phyloP scores from a whole-genome alignment of 148 eudicot species.

The Rhododendron henanense region DNA sequence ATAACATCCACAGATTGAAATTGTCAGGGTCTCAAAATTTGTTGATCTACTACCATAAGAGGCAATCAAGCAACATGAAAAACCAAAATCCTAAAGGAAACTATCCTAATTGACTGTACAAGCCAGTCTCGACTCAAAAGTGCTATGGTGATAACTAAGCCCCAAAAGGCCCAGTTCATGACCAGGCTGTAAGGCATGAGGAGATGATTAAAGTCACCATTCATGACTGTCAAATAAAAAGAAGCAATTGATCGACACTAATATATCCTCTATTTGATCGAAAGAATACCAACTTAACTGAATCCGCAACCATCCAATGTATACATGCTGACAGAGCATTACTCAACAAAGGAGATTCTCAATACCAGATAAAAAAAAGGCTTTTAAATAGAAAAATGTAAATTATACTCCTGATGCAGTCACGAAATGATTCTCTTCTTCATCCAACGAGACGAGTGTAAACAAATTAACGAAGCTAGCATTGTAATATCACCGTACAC shows the following conservation, averaged over 20 bases:
- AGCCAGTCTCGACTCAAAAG: neutral
- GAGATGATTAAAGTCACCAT: neutral
- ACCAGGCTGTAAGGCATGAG: neutral
- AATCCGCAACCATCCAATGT: neutral
- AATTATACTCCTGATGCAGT: neutral
- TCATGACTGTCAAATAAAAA: neutral
- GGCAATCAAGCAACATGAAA: neutral
- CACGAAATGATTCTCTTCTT: neutral
- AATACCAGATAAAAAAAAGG: neutral
- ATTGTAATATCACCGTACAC: neutral
- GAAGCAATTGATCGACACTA: neutral
- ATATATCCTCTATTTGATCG: neutral
- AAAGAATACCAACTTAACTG: neutral
- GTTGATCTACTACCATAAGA: neutral
- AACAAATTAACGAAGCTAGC: neutral
- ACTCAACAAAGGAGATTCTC: neutral
- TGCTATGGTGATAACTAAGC: neutral
- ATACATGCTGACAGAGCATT: neutral
- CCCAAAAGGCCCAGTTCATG: constrained; percentile 1
- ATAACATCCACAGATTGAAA: constrained; percentile 9
- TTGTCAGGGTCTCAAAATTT: neutral
- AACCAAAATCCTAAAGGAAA: neutral
- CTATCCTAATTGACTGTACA: neutral
- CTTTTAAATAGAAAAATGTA: neutral
- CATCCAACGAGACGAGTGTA: neutral